Evolutionary conservation across 176 grass and related monocot species (phyloP).

Genomic region (Triticum urartu): DNA sequence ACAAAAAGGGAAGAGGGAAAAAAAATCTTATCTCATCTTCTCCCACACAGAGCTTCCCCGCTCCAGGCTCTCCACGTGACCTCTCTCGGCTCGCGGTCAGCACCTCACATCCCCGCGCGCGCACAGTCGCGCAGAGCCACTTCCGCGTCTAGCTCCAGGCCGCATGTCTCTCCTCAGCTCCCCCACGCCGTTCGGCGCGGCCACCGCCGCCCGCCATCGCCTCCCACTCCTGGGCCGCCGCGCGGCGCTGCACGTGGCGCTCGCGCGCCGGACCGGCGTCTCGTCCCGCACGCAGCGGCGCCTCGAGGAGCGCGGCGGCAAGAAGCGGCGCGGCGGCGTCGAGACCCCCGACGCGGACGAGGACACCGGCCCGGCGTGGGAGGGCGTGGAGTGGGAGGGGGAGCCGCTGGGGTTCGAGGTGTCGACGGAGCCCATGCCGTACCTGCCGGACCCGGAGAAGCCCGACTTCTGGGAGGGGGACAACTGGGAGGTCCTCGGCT

Average conservation of each 20-base stretch:
- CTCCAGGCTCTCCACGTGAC: constrained; percentile 33
- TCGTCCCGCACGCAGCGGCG: constrained; percentile 85
- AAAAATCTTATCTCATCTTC: constrained; percentile 49
- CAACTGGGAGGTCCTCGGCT: constrained; percentile 67
- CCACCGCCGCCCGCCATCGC: constrained; percentile 32
- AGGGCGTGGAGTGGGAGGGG: constrained; percentile 45
- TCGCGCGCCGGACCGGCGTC: constrained; percentile 64
- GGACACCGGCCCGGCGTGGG: constrained; percentile 3
- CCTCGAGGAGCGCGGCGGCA: constrained; percentile 72
- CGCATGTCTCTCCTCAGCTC: constrained; percentile 58
- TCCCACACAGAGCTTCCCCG: constrained; percentile 4
- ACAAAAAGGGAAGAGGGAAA: neutral
- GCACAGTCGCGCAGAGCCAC: neutral
- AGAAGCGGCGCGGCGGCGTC: constrained; percentile 56
- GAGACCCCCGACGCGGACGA: constrained; percentile 30
- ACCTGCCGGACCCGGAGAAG: constrained; percentile 51
- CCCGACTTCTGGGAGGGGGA: constrained; percentile 71
- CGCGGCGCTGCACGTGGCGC: constrained; percentile 44
- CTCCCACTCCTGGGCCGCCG: constrained; percentile 13
- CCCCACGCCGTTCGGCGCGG: constrained; percentile 39
- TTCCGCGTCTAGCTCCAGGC: neutral
- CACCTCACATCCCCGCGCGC: neutral
- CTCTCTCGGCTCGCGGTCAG: neutral
- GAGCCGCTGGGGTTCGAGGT: constrained; percentile 67
- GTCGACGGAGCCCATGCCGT: constrained; percentile 82